Evolutionary conservation across 768 basidiomycete genomes (phyloP), one percentile per base, ranked within the genome.

Genomic region (Mycena olivaceomarginata): DNA sequence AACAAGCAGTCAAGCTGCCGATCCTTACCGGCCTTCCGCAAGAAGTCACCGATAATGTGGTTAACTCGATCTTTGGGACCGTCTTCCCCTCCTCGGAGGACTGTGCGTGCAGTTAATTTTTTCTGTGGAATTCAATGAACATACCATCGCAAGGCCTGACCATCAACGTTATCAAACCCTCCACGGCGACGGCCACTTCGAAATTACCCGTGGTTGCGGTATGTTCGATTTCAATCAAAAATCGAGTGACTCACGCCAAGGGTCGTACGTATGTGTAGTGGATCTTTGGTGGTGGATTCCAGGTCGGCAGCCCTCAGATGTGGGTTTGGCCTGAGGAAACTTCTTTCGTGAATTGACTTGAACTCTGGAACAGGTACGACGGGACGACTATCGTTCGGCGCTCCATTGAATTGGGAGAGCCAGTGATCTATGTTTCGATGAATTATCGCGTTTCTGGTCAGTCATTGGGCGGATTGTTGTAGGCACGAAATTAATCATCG

Each of bases 181-280:
- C 84, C 1, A 83, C 79, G 62, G 81, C 84, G 1, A 85, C 84
- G 0, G 70, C 85, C 0, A 76, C 80, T 13, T 84, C 84, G 0
- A 88, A 87, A 41, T 82, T 92, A 4, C 91, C 91, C 0, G 89
- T 92, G 1, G 82, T 90, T 8, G 88, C 88, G 46, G 91, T 91
- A 78, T 31, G 15, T 53, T 60, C 31, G 31, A 48, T 18, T 18
- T 48, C 2, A 15, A 7, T 16, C 13, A 18, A 15, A 15, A 48
- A 13, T 48, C 16, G 20, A 2, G 20, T 18, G 6, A 16, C 46
- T 15, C 16, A 5, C 4, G 15, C 9, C 41, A 4, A 13, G 15
- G n/a, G n/a, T 39, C 43, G 46, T 43, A 53, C 15, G 12, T 8
- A 40, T 39, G 3, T 31, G 20, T 20, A 70, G 69, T 70, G 69